Percentiles rank a stretch among this genome's conserved stretches.
Evolutionary conservation across 106 monocot genomes (phyloP).

Genomic region (Apostasia shenzhenica): DNA sequence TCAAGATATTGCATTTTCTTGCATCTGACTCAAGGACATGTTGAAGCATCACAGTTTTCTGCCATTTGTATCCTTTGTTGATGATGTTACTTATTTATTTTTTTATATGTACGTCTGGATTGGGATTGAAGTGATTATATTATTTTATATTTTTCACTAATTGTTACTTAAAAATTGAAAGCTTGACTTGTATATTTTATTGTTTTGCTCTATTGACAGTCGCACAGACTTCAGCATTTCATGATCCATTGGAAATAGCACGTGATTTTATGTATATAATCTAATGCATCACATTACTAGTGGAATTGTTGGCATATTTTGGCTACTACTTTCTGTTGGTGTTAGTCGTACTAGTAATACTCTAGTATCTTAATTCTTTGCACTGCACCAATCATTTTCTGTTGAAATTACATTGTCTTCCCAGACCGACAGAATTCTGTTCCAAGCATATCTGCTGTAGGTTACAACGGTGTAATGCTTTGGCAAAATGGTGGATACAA

Average conservation of each 20-base stretch:
- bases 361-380: neutral
- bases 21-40: slow-evolving; percentile 25
- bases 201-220: too few relatives aligned
- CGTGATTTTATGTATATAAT: neutral
- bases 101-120: too few relatives aligned
- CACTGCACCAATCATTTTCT: neutral
- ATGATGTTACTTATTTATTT: too few relatives aligned
- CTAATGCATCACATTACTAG: neutral
- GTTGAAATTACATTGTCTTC: slow-evolving; percentile 36
- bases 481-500: slow-evolving; percentile 67
- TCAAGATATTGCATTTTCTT: too few relatives aligned
- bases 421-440: slow-evolving; percentile 70
- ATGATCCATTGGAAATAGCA: too few relatives aligned
- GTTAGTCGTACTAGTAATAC: neutral
- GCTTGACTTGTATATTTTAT: too few relatives aligned
- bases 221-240: too few relatives aligned
- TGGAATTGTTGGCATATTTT: neutral
- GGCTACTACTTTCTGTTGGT: neutral
- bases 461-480: slow-evolving; percentile 68
- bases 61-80: slow-evolving; percentile 68
- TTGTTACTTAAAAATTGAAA: too few relatives aligned
- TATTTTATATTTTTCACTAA: too few relatives aligned
- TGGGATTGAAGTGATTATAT: too few relatives aligned
- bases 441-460: slow-evolving; percentile 74
- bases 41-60: slow-evolving; percentile 70